Conservation (phyloP, 805 yeast species). For the Lipomyces chichibuensis region DNA sequence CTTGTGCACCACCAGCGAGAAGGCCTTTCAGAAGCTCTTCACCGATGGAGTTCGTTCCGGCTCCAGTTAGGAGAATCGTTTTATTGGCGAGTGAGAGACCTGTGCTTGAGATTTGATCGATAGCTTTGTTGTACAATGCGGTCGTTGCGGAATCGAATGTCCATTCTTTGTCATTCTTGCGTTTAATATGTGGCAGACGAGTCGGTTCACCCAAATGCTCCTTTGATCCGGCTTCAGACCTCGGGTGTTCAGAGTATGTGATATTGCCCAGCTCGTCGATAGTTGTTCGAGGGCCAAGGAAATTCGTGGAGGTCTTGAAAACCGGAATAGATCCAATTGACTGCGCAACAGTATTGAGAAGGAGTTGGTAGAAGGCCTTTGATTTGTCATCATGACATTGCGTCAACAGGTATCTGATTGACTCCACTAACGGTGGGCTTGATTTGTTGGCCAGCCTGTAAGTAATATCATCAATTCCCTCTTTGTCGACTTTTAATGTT, state of each 20-base stretch:
- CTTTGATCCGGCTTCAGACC: too few species aligned
- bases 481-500: conserved; percentile 79
- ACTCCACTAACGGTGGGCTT: conserved; percentile 85
- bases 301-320: not conserved
- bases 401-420: conserved; percentile 91
- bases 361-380: conserved; percentile 85
- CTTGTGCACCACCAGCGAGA: conserved; percentile 96
- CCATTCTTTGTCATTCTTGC: conserved; percentile 77
- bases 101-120: conserved; percentile 89
- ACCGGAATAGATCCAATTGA: conserved; percentile 84
- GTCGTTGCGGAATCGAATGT: conserved; percentile 77
- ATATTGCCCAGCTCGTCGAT: not conserved
- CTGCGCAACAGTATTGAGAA: conserved; percentile 89
- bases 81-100: conserved; percentile 89
- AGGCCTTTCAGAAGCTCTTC: conserved; percentile 94
- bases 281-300: not conserved
- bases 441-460: conserved; percentile 97
- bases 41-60: conserved; percentile 98
- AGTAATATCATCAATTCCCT: conserved; percentile 94
- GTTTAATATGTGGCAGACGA: conserved; percentile 91
- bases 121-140: conserved; percentile 76
- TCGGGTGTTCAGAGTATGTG: not conserved
- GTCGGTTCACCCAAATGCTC: conserved; percentile 60
- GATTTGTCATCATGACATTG: conserved; percentile 83
- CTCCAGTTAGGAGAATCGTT: conserved; percentile 91